Conservation (phyloP, 305 asterid species). For the Fraxinus baroniana region DNA sequence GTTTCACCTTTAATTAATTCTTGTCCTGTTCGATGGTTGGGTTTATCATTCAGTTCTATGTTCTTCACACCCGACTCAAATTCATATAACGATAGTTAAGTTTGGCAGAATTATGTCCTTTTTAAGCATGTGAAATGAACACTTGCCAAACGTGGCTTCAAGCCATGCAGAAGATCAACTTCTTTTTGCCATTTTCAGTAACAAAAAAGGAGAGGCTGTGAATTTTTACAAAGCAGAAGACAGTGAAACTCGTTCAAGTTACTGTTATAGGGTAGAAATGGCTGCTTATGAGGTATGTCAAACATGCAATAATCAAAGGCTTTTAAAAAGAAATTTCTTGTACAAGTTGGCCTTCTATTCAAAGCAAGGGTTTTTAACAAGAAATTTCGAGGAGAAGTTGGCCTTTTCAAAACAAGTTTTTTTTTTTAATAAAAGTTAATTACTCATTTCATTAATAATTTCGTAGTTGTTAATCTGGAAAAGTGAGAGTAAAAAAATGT, state of each 20-base stretch:
- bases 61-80: background rate
- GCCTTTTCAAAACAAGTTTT: no score
- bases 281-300: no score
- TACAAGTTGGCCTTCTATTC: background rate
- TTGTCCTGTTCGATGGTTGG: background rate
- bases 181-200: background rate
- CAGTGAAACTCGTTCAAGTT: background rate
- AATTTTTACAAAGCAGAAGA: background rate
- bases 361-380: no score
- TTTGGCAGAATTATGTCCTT: background rate
- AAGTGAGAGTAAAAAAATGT: background rate
- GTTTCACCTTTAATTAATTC: no score
- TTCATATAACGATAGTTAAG: background rate
- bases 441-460: background rate
- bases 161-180: no score
- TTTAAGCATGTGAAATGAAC: background rate
- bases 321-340: background rate
- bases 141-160: background rate
- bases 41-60: background rate
- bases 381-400: no score
- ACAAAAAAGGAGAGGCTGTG: background rate
- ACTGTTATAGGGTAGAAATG: background rate
- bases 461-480: background rate
- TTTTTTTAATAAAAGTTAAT: no score
- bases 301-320: background rate